Evolutionary conservation across 2,329 filamentous ascomycete species (phyloP), one percentile per base, ranked within the genome.

Genomic region (Claviceps purpurea): DNA sequence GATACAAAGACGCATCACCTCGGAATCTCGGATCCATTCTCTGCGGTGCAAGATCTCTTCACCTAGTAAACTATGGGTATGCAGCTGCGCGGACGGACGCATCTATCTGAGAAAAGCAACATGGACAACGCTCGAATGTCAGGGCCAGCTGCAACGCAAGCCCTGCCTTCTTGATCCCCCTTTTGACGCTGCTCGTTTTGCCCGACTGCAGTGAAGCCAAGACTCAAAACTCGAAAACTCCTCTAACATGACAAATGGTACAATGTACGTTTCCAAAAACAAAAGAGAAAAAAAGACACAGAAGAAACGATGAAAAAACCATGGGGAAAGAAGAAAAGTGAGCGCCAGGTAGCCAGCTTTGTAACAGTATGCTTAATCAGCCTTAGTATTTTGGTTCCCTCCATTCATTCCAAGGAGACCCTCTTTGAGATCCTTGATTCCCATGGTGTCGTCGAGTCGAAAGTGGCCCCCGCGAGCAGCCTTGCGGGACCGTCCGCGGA

Each of bases 371-470:
- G 6, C 45, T 61, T 56, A 69, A 46, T 69, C 66, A 41, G 66
- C 63, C 57, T 69, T 69, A 51, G 60, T 60, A 47, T 67, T 68
- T 54, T 60, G 59, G 49, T 67, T 67, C 18, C 63, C 60, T 20
- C 63, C 60, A 38, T 62, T 65, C 54, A 63, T 61, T 7, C 79
- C 79, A 48, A 88, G 65, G 20, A 87, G 64, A 1, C 83, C 82
- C 57, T 86, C 81, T 70, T 86, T 87, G 55, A 75, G 66, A 47
- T 77, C 74, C 55, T 69, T 72, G 54, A 70, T 69, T 47, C 70
- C 68, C 56, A 73, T 63, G 26, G 71, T 73, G 55, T 82, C 79
- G 46, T 84, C 79, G 2, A 85, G 67, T 50, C 76, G 74, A 65
- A 86, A 85, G 63, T 79, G 78, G 2, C 76, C 75, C 18, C 76